phyloP scores from a whole-genome alignment of 2,329 filamentous ascomycete genomes.

The Ophiostoma tasmaniense region DNA sequence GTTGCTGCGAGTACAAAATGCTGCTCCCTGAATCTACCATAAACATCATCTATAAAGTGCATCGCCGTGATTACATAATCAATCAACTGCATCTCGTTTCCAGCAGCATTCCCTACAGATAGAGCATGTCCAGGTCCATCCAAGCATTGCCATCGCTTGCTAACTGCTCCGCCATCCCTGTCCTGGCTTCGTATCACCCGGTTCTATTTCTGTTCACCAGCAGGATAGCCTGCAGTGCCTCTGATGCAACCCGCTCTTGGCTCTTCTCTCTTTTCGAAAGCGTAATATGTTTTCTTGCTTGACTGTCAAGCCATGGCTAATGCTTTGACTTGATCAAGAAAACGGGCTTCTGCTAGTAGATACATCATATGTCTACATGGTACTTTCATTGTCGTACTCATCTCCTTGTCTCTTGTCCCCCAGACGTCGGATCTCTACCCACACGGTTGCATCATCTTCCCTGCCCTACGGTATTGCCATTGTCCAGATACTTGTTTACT shows the following conservation, averaged over 20 bases:
- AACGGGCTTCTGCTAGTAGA: neutral
- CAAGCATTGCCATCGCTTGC: neutral
- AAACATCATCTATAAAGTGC: too few relatives aligned
- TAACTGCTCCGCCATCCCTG: neutral
- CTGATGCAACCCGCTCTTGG: neutral
- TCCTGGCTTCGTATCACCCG: neutral
- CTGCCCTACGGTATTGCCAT: neutral
- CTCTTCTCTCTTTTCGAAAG: neutral
- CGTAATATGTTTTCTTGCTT: neutral
- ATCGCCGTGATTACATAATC: neutral
- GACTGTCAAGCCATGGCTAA: neutral
- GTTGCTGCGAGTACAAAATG: too few relatives aligned
- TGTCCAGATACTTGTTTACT: neutral
- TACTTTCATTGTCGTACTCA: neutral
- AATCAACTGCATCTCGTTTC: neutral
- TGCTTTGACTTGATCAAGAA: neutral
- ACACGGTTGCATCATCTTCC: neutral
- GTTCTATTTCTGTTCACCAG: constrained; percentile 1
- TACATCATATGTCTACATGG: neutral
- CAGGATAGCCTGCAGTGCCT: neutral
- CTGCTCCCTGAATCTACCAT: too few relatives aligned
- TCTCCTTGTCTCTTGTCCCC: neutral
- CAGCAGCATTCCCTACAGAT: too few relatives aligned
- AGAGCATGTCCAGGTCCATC: too few relatives aligned
- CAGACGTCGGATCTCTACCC: neutral